Percentiles rank a stretch among this genome's conserved stretches.
These are phyloP conservation scores for Debaryomyces fabryi DNA, from an alignment of 1,139 yeast genomes.

Conservation along the genomic window DNA sequence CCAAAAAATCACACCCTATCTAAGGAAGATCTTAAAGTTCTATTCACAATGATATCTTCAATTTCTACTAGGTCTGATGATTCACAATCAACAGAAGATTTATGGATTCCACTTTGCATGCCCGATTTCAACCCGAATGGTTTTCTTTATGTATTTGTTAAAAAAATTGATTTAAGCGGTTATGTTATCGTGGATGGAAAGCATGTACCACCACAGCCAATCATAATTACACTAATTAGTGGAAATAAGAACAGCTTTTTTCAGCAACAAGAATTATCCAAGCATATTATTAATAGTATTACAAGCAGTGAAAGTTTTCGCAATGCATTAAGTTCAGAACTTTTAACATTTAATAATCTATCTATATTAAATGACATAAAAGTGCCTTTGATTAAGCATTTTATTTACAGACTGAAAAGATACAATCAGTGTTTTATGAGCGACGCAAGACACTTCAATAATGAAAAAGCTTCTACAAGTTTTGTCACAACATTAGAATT, in stretches of 20 bases:
- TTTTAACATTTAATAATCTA: constrained; percentile 20
- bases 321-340: constrained; percentile 40
- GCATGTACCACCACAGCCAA: constrained; percentile 23
- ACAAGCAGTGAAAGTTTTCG: constrained; percentile 36
- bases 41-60: constrained; percentile 34
- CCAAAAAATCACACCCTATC: constrained; percentile 38
- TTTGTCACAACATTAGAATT: constrained; percentile 24
- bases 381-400: constrained; percentile 72
- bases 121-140: constrained; percentile 91
- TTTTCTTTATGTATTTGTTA: constrained; percentile 79
- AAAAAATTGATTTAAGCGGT: constrained; percentile 46
- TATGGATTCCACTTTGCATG: constrained; percentile 93
- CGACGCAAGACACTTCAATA: constrained; percentile 22
- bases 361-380: constrained; percentile 48
- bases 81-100: constrained; percentile 53
- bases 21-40: constrained; percentile 34
- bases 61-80: constrained; percentile 18
- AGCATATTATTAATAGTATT: constrained; percentile 50
- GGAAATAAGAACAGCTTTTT: constrained; percentile 84
- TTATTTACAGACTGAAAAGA: constrained; percentile 70
- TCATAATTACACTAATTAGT: constrained; percentile 72
- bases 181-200: constrained; percentile 20
- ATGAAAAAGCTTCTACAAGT: constrained; percentile 6
- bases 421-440: constrained; percentile 45
- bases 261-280: constrained; percentile 65